These are phyloP conservation scores for Fusarium oligoseptatum DNA, from an alignment of 2,329 filamentous ascomycete species.

Conservation along the genomic window DNA sequence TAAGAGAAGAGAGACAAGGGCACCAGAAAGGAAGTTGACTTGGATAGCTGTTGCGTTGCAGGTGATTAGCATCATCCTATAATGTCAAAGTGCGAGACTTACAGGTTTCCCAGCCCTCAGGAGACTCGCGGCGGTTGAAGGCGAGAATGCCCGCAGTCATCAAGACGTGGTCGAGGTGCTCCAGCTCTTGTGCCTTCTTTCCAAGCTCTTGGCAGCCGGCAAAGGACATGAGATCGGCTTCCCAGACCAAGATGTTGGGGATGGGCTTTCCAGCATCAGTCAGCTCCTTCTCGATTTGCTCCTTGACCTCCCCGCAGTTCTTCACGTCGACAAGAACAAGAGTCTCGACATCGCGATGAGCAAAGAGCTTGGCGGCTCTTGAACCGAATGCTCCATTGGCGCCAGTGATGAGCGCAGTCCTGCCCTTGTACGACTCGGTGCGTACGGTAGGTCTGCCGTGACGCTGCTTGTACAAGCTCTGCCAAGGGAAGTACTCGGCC, in stretches of 20 bases:
- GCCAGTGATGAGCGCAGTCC: constrained; percentile 53
- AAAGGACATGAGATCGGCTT: constrained; percentile 54
- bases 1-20: constrained; percentile 51
- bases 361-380: constrained; percentile 53
- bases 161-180: constrained; percentile 52
- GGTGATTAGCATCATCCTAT: constrained; percentile 7
- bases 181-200: constrained; percentile 44
- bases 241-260: constrained; percentile 53
- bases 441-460: constrained; percentile 49
- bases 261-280: constrained; percentile 37
- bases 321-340: constrained; percentile 54
- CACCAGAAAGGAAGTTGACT: constrained; percentile 54
- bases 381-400: constrained; percentile 55
- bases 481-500: constrained; percentile 54
- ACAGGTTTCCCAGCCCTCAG: constrained; percentile 56
- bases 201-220: constrained; percentile 51
- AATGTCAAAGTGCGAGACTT: constrained; percentile 19
- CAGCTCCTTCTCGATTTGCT: constrained; percentile 51
- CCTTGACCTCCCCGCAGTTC: constrained; percentile 50
- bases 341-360: constrained; percentile 50
- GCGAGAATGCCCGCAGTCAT: constrained; percentile 55
- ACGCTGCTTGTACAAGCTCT: constrained; percentile 50
- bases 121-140: constrained; percentile 52
- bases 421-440: constrained; percentile 53
- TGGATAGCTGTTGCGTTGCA: constrained; percentile 48